These are phyloP conservation scores for Colletotrichum navitas DNA, from an alignment of 2,329 filamentous ascomycete species.

Conservation along the genomic window DNA sequence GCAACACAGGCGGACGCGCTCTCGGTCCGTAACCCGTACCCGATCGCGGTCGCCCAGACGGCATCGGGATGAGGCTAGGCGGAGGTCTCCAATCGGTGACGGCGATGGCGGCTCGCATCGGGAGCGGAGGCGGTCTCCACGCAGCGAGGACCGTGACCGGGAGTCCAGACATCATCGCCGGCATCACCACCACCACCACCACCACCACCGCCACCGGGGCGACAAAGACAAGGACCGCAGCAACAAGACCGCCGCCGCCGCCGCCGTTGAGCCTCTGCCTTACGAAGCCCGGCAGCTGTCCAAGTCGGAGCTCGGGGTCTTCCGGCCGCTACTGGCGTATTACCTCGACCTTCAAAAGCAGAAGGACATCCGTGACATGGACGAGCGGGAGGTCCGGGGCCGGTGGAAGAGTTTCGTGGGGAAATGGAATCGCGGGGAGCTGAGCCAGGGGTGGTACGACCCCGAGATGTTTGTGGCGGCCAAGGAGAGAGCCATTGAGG, in stretches of 20 bases:
- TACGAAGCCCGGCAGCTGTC: slow-evolving; percentile 74
- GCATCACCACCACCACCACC: slow-evolving; percentile 32
- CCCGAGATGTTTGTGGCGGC: slow-evolving; percentile 72
- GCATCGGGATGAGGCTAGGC: slow-evolving; percentile 24
- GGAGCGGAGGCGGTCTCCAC: slow-evolving; percentile 9
- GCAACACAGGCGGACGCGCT: not conserved
- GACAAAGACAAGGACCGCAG: slow-evolving; percentile 13
- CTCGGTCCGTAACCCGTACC: slow-evolving; percentile 46
- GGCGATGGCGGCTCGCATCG: slow-evolving; percentile 7
- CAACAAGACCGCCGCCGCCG: slow-evolving; percentile 4
- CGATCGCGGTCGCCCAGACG: slow-evolving; percentile 34
- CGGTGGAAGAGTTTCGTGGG: slow-evolving; percentile 93
- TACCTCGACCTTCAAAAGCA: slow-evolving; percentile 93
- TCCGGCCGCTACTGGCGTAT: slow-evolving; percentile 80
- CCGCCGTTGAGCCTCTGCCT: slow-evolving; percentile 62
- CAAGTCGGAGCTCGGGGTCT: slow-evolving; percentile 75
- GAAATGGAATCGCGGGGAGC: slow-evolving; percentile 92
- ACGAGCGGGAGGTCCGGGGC: slow-evolving; percentile 81
- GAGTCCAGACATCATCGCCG: slow-evolving; percentile 25
- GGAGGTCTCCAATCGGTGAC: slow-evolving; percentile 31
- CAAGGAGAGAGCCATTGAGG: slow-evolving; percentile 46
- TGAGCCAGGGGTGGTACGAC: slow-evolving; percentile 95
- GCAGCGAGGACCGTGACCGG: slow-evolving; percentile 9
- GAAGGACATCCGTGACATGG: slow-evolving; percentile 75
- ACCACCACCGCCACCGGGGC: slow-evolving; percentile 30